Evolutionary conservation across 2,329 filamentous ascomycete species (phyloP), one percentile per base, ranked within the genome.

Genomic region (Hymenoscyphus infarciens): DNA sequence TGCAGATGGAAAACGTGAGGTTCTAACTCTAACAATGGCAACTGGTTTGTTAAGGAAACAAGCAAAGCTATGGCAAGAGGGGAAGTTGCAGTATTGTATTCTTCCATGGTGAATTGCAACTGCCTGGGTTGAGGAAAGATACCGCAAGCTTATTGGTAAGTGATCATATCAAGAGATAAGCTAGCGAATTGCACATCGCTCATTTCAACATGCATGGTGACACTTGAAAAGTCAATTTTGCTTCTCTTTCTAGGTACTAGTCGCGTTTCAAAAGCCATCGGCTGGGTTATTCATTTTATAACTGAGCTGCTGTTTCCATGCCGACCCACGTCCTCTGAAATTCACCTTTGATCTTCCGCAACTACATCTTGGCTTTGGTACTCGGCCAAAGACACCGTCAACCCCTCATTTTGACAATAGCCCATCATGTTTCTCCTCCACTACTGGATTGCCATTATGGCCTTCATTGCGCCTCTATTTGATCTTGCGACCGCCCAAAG

Each of bases 191-290:
- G 6, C n/a, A 25, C 42, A 22, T 22, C 5, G 10, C 8, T 27
- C 25, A 49, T 49, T 22, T 49, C 42, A 49, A 49, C 42, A 10
- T 49, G 42, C 42, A 49, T 49, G 42, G 42, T 49, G n/a, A 49
- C n/a, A 49, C 42, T 22, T 49, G 42, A 19, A 22, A 49, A 22
- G n/a, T 49, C 42, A 49, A 49, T 19, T 49, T 49, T n/a, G 19
- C 42, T 25, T 49, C 42, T 49, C 25, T 22, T 49, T 49, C 19
- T 25, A 22, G 42, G 42, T 22, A 11, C 7, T 49, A 8, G 42
- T 22, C n/a, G 7, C n/a, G 19, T 22, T 49, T 4, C 10, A 22
- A 49, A n/a, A 11, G 33, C 4, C 13, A 35, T 35, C 33, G n/a
- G 42, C 7, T 49, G 2, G 19, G n/a, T n/a, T 22, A 19, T 49